These are phyloP conservation scores for Exobasidium rhododendri DNA, from an alignment of 1,284 basidiomycete genomes.

Conservation along the genomic window DNA sequence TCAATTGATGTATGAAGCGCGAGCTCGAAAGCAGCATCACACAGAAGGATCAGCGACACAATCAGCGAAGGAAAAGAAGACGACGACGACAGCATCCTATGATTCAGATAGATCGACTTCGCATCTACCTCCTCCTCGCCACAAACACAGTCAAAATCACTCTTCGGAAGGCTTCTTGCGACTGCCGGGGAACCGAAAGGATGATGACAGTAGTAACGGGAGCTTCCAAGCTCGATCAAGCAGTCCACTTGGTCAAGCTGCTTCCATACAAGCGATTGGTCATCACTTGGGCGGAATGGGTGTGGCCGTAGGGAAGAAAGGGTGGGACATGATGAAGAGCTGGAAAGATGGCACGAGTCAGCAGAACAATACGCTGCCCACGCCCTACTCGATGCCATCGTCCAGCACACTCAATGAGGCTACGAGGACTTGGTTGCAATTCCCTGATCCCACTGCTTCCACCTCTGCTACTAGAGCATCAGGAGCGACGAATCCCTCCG, in stretches of 20 bases:
- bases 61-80: no score
- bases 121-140: background rate
- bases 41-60: no score
- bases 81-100: no score
- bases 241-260: slow-evolving; percentile 14
- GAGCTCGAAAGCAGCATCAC: no score
- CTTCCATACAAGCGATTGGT: slow-evolving; percentile 23
- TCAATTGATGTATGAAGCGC: no score
- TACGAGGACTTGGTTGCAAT: slow-evolving; percentile 30
- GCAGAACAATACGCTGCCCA: slow-evolving; percentile 13
- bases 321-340: slow-evolving; percentile 37
- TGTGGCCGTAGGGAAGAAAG: slow-evolving; percentile 35
- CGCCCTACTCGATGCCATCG: slow-evolving; percentile 4
- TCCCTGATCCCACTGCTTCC: slow-evolving; percentile 8
- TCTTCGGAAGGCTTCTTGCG: background rate
- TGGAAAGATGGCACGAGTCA: slow-evolving; percentile 7
- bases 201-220: background rate
- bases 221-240: background rate
- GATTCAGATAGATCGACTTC: background rate
- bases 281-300: slow-evolving; percentile 27
- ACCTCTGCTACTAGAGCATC: slow-evolving; percentile 12
- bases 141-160: background rate
- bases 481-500: slow-evolving; percentile 2
- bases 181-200: background rate
- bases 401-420: slow-evolving; percentile 26